Evolutionary conservation across 441 rosid species (phyloP), one percentile per base, ranked within the genome.

Genomic region (Mallotus japonicus): DNA sequence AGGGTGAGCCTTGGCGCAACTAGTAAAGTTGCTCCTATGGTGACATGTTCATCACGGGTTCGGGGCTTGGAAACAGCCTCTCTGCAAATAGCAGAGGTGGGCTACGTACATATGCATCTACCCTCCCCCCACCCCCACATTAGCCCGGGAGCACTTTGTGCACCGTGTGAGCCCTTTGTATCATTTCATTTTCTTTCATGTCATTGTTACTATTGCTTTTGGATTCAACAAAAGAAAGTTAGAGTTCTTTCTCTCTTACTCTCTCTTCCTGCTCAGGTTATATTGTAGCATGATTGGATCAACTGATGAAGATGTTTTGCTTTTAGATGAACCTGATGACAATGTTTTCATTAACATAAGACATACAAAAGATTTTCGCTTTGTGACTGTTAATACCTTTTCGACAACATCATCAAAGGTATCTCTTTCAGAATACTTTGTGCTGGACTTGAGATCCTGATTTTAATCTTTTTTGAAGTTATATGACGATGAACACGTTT

Each of bases 251-350:
- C 40, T 37, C 40, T 37, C 40, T 37, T 6, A 37, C 40, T 37
- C 6, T 37, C 6, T 37, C 6, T 63, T 58, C 65, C 56, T 59
- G 24, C 47, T 73, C 76, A 95, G 99, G 87, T 72, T 95, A 58
- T 95, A 91, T 68, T 89, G 92, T 83, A 91, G 94, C 91, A 85
- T 79, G 74, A 92, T 95, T 51, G 98, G 99, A 60, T 95, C 99
- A 37, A 89, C 89, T 2, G 96, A 95, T 80, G 96, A 90, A 47
- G 98, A 93, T 80, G 87, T 85, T 77, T 77, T 95, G 83, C 87
- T 95, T 80, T 85, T 86, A 14, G 97, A 93, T 80, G 97, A 95
- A 79, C 78, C 82, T 3, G 84, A 85, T 75, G 94, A 86, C 37
- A 87, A 86, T 77, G 87, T 90, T 75, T 83, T 81, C 77, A 85